phyloP scores from a whole-genome alignment of 176 grass and related monocot genomes.

The Themeda triandra region DNA sequence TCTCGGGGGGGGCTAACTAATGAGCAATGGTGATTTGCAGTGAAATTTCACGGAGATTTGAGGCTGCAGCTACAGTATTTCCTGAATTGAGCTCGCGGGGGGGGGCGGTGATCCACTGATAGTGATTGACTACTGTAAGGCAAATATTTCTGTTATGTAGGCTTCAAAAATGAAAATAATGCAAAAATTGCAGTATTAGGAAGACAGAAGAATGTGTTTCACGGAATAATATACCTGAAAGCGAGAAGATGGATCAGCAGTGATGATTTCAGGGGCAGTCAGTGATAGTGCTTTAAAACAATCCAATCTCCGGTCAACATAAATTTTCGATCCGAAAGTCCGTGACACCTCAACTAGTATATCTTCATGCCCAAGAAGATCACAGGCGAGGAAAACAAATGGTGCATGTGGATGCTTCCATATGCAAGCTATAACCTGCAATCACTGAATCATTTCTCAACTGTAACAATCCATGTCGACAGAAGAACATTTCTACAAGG shows the following conservation, averaged over 20 bases:
- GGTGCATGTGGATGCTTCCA: constrained; percentile 88
- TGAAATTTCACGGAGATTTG: too few species aligned
- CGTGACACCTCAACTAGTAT: constrained; percentile 74
- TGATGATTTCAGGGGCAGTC: constrained; percentile 59
- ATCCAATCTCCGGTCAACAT: constrained; percentile 52
- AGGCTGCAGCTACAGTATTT: too few species aligned
- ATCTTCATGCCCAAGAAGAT: constrained; percentile 48
- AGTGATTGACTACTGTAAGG: background rate
- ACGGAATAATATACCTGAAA: constrained; percentile 55
- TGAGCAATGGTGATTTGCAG: too few species aligned
- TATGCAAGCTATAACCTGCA: constrained; percentile 87
- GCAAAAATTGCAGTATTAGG: background rate
- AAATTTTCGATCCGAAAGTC: constrained; percentile 72
- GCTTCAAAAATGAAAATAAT: background rate
- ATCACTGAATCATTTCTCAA: constrained; percentile 36
- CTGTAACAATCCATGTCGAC: background rate
- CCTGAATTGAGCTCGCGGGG: too few species aligned
- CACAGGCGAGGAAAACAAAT: constrained; percentile 41
- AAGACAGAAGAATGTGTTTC: background rate
- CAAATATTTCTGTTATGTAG: background rate
- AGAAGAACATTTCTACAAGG: background rate
- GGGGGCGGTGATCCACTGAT: too few species aligned
- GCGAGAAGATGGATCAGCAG: constrained; percentile 67
- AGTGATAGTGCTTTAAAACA: constrained; percentile 56
- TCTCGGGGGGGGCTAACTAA: too few species aligned